Evolutionary conservation across 75 land plant genomes (phyloP).

Genomic region (Selaginella tamariscina): DNA sequence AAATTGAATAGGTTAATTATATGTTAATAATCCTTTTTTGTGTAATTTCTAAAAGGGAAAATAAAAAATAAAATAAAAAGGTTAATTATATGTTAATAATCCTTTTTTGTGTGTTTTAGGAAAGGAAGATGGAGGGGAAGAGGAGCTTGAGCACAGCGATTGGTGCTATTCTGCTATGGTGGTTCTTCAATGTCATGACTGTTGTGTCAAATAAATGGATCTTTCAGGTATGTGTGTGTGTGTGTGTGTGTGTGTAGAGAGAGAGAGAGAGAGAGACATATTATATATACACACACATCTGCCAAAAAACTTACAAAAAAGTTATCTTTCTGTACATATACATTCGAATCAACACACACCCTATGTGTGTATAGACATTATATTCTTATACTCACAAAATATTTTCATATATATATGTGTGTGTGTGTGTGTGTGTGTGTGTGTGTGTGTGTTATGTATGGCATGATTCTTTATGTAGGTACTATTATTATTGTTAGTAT

Average conservation of each 20-base stretch:
- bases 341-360: slow-evolving; percentile 14
- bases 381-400: neutral
- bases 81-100: neutral
- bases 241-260: neutral
- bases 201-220: slow-evolving; percentile 86
- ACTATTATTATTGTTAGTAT: too few relatives aligned
- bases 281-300: too few relatives aligned
- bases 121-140: slow-evolving; percentile 9
- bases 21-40: neutral
- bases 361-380: slow-evolving; percentile 2
- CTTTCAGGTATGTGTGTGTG: slow-evolving; percentile 62
- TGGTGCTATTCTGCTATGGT: slow-evolving; percentile 59
- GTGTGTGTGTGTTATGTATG: too few relatives aligned
- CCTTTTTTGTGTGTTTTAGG: neutral
- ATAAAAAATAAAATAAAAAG: neutral
- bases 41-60: neutral
- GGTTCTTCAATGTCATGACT: slow-evolving; percentile 78
- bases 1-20: neutral
- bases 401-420: neutral
- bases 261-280: neutral
- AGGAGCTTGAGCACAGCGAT: neutral
- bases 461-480: too few relatives aligned
- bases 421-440: slow-evolving; percentile 1
- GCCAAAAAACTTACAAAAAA: too few relatives aligned
- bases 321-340: too few relatives aligned